Evolutionary conservation across 2,329 filamentous ascomycete species (phyloP).

Genomic region (Fusarium continuum): DNA sequence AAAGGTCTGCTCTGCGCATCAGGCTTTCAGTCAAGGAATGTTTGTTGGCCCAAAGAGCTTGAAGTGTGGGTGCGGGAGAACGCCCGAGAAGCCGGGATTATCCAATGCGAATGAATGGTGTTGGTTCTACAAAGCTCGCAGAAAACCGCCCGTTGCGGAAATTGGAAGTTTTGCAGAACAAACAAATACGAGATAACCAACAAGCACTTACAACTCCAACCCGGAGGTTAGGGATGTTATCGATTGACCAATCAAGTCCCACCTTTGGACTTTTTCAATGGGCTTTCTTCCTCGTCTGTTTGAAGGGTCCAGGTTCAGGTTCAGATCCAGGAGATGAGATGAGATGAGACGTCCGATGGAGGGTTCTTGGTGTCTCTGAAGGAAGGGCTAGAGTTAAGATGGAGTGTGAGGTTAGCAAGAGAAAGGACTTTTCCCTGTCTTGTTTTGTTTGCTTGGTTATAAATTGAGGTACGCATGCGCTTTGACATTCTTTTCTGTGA

Average conservation of each 20-base stretch:
- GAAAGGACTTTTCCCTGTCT: conserved; percentile 14
- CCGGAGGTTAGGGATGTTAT: neutral
- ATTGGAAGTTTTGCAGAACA: conserved; percentile 17
- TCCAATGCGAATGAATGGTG: neutral
- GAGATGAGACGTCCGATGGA: neutral
- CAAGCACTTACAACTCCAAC: conserved; percentile 21
- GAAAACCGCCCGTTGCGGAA: conserved; percentile 5
- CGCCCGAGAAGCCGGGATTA: conserved; percentile 6
- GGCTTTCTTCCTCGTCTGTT: conserved; percentile 3
- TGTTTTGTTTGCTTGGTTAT: conserved; percentile 25
- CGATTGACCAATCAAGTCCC: conserved; percentile 19
- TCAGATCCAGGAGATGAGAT: neutral
- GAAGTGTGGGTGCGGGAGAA: neutral
- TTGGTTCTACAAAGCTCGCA: conserved; percentile 6
- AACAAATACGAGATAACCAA: conserved; percentile 29
- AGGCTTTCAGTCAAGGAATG: conserved; percentile 22
- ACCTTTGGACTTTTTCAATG: conserved; percentile 2
- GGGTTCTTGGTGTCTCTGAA: conserved; percentile 1
- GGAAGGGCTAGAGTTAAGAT: neutral
- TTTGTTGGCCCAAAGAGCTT: conserved; percentile 9
- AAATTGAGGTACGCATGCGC: conserved; percentile 18
- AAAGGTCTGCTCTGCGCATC: neutral
- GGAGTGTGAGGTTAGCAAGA: conserved; percentile 3
- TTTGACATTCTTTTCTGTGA: conserved; percentile 11
- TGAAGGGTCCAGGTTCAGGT: conserved; percentile 12